Evolutionary conservation across 768 basidiomycete genomes (phyloP).

Genomic region (Suillus discolor): DNA sequence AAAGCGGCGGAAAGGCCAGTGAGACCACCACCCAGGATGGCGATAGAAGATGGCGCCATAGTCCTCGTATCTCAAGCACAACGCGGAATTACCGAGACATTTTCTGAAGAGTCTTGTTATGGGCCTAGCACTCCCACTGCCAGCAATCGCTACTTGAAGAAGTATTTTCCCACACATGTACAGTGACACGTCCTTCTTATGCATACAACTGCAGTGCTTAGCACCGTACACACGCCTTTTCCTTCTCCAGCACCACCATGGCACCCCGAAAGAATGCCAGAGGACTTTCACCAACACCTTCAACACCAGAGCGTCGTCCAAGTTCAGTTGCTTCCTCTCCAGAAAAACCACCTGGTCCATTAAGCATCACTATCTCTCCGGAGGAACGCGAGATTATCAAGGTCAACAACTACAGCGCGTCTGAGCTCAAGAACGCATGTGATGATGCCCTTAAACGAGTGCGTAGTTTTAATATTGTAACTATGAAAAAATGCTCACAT

Average conservation of each 20-base stretch:
- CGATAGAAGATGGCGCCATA: constrained; percentile 44
- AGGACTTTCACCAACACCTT: constrained; percentile 15
- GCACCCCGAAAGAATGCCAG: constrained; percentile 21
- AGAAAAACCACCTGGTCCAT: constrained; percentile 53
- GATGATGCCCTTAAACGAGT: constrained; percentile 94
- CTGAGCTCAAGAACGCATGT: constrained; percentile 68
- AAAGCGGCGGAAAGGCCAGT: constrained; percentile 83
- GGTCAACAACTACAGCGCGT: constrained; percentile 58
- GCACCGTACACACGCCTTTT: constrained; percentile 20
- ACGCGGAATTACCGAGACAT: not conserved
- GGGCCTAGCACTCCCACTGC: not conserved
- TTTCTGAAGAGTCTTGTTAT: not conserved
- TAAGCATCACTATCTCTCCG: constrained; percentile 46
- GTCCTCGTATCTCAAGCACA: not conserved
- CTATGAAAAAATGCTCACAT: not conserved
- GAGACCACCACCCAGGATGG: constrained; percentile 79
- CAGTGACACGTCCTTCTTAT: not conserved
- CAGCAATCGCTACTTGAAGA: not conserved
- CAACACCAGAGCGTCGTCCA: constrained; percentile 24
- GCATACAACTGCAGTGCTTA: not conserved
- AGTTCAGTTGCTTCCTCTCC: constrained; percentile 25
- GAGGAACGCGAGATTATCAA: constrained; percentile 57
- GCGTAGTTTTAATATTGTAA: constrained; percentile 25
- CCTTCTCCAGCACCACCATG: constrained; percentile 18
- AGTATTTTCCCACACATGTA: not conserved